A percentile compares a stretch with the other conserved stretches of the same genome.
These are phyloP conservation scores for Pseudogymnoascus sp. DNA, from an alignment of 2,329 filamentous ascomycete genomes.

Conservation along the genomic window DNA sequence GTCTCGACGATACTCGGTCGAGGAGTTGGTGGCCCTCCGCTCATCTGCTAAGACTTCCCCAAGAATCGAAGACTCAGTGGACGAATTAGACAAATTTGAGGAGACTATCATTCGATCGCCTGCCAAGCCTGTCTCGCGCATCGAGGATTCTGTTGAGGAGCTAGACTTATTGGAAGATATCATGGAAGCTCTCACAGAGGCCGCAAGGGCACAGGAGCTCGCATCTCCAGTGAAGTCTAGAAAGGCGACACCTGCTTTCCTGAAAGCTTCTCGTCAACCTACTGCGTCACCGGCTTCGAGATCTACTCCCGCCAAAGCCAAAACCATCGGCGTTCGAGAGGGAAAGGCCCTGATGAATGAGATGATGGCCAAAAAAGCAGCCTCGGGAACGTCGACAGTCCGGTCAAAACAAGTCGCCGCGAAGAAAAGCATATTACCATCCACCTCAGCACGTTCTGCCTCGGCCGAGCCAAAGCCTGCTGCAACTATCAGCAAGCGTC, in stretches of 20 bases:
- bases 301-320: background rate
- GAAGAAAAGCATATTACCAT: background rate
- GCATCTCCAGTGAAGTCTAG: slow-evolving; percentile 17
- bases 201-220: slow-evolving; percentile 21
- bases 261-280: background rate
- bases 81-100: slow-evolving; percentile 47
- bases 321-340: slow-evolving; percentile 1
- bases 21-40: slow-evolving; percentile 24
- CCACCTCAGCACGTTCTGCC: background rate
- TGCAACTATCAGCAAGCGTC: slow-evolving; percentile 12
- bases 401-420: background rate
- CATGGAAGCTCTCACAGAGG: slow-evolving; percentile 38
- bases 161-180: slow-evolving; percentile 56
- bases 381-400: background rate
- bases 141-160: slow-evolving; percentile 58
- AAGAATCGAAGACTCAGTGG: slow-evolving; percentile 53
- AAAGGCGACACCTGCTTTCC: background rate
- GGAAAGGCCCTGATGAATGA: slow-evolving; percentile 1
- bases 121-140: slow-evolving; percentile 38
- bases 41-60: slow-evolving; percentile 22
- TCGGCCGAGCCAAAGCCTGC: slow-evolving; percentile 4
- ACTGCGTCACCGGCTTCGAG: background rate
- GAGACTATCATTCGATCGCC: slow-evolving; percentile 19
- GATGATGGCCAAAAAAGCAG: slow-evolving; percentile 7
- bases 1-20: slow-evolving; percentile 16